phyloP scores from a whole-genome alignment of 805 yeast genomes.

The Candida ovalis region DNA sequence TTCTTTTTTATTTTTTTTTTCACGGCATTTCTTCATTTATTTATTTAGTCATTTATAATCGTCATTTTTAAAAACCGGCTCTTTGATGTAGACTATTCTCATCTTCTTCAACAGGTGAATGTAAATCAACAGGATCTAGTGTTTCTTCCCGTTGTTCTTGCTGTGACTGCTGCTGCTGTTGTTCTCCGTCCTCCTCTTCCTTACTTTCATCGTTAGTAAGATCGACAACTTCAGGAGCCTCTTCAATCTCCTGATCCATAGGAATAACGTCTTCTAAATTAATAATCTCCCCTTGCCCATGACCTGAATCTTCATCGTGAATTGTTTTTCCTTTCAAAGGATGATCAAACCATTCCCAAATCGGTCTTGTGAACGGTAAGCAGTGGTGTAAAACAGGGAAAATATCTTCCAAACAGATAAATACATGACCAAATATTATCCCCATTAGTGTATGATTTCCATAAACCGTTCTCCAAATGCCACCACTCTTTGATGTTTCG shows the following conservation, averaged over 20 bases:
- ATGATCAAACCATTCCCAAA: conserved; percentile 1
- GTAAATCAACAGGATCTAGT: neutral
- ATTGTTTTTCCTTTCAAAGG: neutral
- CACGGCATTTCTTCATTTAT: neutral
- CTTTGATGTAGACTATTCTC: neutral
- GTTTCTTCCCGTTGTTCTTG: too few relatives aligned
- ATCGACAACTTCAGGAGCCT: neutral
- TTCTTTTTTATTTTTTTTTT: too few relatives aligned
- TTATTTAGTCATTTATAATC: neutral
- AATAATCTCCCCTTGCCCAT: neutral
- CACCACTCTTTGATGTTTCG: conserved; percentile 12
- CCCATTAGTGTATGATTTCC: conserved; percentile 7
- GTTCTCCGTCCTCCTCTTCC: neutral
- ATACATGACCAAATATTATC: neutral
- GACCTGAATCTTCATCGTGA: neutral
- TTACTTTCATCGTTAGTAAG: neutral
- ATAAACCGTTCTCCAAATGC: conserved; percentile 8
- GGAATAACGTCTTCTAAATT: neutral
- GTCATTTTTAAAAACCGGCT: neutral
- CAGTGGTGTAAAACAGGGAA: neutral
- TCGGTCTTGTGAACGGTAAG: conserved; percentile 3
- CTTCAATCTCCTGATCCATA: neutral
- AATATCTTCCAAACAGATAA: neutral
- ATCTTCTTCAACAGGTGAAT: neutral
- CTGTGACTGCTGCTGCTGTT: too few relatives aligned